phyloP scores from a whole-genome alignment of 1,139 yeast species.

The Taiozyma sp. region DNA sequence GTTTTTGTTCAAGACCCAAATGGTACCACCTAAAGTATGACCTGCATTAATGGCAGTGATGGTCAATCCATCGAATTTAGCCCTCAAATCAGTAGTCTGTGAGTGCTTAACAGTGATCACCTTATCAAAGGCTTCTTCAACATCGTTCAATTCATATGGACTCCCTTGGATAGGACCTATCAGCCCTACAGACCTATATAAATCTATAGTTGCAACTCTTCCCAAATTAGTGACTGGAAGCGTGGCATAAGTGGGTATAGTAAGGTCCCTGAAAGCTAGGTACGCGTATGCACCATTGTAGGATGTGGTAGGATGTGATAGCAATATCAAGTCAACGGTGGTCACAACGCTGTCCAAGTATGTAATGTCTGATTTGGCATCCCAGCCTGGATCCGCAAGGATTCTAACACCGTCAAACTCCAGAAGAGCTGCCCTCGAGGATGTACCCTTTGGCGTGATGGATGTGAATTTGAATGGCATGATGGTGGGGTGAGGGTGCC shows the following conservation, averaged over 20 bases:
- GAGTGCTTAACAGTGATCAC: conserved; percentile 70
- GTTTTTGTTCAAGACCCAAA: conserved; percentile 72
- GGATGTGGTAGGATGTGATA: conserved; percentile 83
- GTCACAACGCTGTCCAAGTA: conserved; percentile 43
- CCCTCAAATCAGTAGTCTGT: conserved; percentile 61
- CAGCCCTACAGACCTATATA: conserved; percentile 66
- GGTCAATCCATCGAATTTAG: conserved; percentile 55
- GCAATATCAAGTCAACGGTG: conserved; percentile 59
- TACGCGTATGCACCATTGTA: conserved; percentile 79
- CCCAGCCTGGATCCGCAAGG: conserved; percentile 74
- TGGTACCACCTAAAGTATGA: conserved; percentile 83
- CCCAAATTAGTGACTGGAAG: conserved; percentile 87
- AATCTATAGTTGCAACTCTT: conserved; percentile 77
- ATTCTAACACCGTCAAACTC: conserved; percentile 42
- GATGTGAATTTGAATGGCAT: conserved; percentile 22
- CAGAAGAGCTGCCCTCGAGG: conserved; percentile 29
- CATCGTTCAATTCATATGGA: conserved; percentile 62
- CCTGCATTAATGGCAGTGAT: conserved; percentile 91
- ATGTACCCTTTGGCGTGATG: conserved; percentile 16
- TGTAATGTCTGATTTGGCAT: conserved; percentile 41
- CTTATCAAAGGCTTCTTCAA: conserved; percentile 75
- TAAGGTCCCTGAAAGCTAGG: conserved; percentile 64
- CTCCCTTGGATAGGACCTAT: conserved; percentile 70
- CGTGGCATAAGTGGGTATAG: conserved; percentile 80
- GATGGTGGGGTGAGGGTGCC: not conserved